Base-by-base conservation (phyloP, 208 protist genomes). In the Leishmania lainsoni region DNA sequence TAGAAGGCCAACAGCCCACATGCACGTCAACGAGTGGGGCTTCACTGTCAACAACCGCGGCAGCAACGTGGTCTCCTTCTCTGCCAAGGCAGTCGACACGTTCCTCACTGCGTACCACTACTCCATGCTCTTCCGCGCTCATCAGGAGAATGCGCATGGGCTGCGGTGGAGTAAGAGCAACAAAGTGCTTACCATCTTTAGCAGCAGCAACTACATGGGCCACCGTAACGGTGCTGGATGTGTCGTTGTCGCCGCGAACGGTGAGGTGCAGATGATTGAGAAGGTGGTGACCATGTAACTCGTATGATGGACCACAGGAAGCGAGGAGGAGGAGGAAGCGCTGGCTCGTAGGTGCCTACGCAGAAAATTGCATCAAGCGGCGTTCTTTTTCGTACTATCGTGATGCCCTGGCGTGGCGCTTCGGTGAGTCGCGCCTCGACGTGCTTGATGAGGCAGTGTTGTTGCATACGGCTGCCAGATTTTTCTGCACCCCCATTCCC, bases 171-270 rank as follows among this genome's bases (percentile, higher is more conserved):
- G 89, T 49, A 92, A 95, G 75, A 90, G 86, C 79, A 91, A 84
- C 76, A 88, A 93, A 76, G 90, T 96, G 65, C 78, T 97, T n/a
- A 96, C 94, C 12, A 82, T 97, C 71, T 97, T 97, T 54, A 95
- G 92, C 81, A 92, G 86, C 76, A 90, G 89, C 76, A 94, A 96
- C 79, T 97, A 97, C 84, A 85, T 94, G 32, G 90, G 91, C 29
- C 90, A 95, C 73, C 80, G 87, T 6, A 96, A 97, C 82, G 90
- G 90, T n/a, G 93, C 91, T 9, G 93, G 91, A 20, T 91, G 87
- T 54, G 93, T 94, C 10, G 79, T 95, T 35, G 86, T 96, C 56
- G 78, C 83, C 6, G 78, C 80, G 14, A 87, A 87, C 63, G 91
- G 91, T 22, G 86, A 95, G 70, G 86, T 95, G 42, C 89, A 94